Base-by-base conservation (phyloP, 305 asterid genomes). In the Solanum chacoense region DNA sequence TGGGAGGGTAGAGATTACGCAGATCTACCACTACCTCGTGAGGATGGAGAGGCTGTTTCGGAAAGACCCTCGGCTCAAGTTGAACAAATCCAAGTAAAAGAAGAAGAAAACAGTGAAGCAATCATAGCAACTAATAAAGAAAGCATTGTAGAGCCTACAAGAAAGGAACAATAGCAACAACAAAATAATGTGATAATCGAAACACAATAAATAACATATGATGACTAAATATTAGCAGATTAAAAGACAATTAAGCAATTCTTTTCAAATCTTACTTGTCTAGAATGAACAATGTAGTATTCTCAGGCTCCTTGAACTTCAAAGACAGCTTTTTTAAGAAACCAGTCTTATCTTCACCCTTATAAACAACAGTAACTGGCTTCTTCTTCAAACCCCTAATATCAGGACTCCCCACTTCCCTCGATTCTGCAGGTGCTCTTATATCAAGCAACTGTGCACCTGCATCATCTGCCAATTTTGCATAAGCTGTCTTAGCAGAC, bases 251-350 rank as follows among this genome's bases (percentile, higher is more conserved):
- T 11, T 11, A 83, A 45, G 24, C 29, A 83, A 50, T 31, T 50
- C 22, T 83, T 83, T 20, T 73, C 88, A 59, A 88, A 87, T 90
- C 96, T 94, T 95, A 98, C 99, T 96, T 98, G 95, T 98, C 99
- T 87, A 98, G 90, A 85, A 96, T 88, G 92, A 95, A 94, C 92
- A 98, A 92, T 84, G 99, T 95, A 88, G 99, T 95, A 88, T 90
- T 94, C 65, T 95, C 96, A 8, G 99, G 99, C 59, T 98, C 94
- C 92, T 95, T 98, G 84, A 96, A 94, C 93, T 91, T 96, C 93
- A 91, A 91, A 84, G 97, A 80, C 89, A 98, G 81, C 91, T 93
- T 98, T 65, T 92, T 94, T 93, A 98, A 92, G 94, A 98, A 96
- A 40, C 96, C 99, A 11, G 91, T 88, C 91, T 98, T 97, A 73